Percentiles rank a stretch among this genome's conserved stretches.
phyloP scores from a whole-genome alignment of 306 rosid genomes.

The Corylus americana region DNA sequence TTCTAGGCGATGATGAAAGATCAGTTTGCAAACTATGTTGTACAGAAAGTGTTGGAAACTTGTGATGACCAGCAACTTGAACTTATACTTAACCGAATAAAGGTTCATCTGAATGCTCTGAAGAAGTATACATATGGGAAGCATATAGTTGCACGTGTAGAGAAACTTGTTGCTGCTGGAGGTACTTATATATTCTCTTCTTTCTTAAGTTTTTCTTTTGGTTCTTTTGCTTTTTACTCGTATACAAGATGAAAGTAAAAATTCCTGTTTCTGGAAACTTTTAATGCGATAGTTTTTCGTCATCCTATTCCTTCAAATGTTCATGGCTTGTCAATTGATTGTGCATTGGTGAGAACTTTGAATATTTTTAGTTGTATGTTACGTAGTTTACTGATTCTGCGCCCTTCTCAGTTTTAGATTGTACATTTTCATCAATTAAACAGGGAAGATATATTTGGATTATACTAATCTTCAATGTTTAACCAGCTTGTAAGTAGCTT shows the following conservation, averaged over 20 bases:
- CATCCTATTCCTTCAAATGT: not conserved
- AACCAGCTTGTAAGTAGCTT: not conserved
- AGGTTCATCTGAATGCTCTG: slow-evolving; percentile 61
- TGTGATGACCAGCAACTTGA: slow-evolving; percentile 68
- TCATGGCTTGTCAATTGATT: not conserved
- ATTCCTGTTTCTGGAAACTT: not conserved
- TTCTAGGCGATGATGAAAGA: slow-evolving; percentile 64
- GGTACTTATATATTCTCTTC: slow-evolving; percentile 29
- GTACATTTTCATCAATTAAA: not conserved
- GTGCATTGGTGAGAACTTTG: not conserved
- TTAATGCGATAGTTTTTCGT: not conserved
- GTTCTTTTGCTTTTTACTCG: not conserved
- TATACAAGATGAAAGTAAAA: not conserved
- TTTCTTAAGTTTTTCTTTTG: not conserved
- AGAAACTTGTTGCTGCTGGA: slow-evolving; percentile 67
- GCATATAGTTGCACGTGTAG: slow-evolving; percentile 68
- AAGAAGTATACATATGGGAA: slow-evolving; percentile 66
- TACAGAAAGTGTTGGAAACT: slow-evolving; percentile 64
- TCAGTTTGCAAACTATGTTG: slow-evolving; percentile 65
- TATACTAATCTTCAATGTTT: not conserved
- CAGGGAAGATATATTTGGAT: not conserved
- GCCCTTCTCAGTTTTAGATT: not conserved
- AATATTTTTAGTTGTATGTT: not conserved
- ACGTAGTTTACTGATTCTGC: not conserved
- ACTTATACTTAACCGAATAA: slow-evolving; percentile 57